Evolutionary conservation across 768 basidiomycete species (phyloP), one percentile per base, ranked within the genome.

Genomic region (Phylloporus sp.): DNA sequence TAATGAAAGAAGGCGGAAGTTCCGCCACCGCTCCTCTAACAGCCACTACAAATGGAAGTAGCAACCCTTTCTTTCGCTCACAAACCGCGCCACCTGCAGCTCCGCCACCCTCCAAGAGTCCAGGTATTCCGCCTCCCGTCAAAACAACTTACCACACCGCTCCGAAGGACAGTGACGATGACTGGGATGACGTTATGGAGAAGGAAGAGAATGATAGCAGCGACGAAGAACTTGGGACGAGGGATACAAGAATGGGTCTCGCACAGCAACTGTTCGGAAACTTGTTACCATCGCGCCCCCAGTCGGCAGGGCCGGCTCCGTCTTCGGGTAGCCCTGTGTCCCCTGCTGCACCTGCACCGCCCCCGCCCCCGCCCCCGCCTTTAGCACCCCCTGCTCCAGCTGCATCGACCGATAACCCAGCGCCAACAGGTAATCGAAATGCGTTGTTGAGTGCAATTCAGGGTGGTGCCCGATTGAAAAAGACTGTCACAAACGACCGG

Each of bases 131-230:
- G 2, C 70, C 77, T 7, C 68, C 80, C 0, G 64, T 77, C 22
- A 85, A 80, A 63, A 66, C 78, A 0, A 64, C 77, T 3, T 88
- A 90, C 54, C 70, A 86, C 55, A 85, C 81, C 1, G 86, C 81
- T 0, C 77, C 85, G 1, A 68, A 71, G 3, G 75, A 73, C 29
- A 72, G 74, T 28, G 86, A 88, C 2, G 88, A 89, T 16, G 91
- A 92, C 45, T 95, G 92, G 91, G 91, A 86, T 49, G 82, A 84
- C n/a, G 74, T 91, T 44, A 73, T 81, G 61, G 91, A 94, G 67
- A 83, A 81, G 38, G 79, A 83, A 20, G 80, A 80, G 5, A 79
- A 80, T 6, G 84, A 86, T 59, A 85, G 81, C 55, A 86, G 82
- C 47, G 91, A 92, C 49, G 92, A 93, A 65, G 92, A 93, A 53